These are phyloP conservation scores for Alternaria dauci DNA, from an alignment of 2,329 filamentous ascomycete genomes.

Conservation along the genomic window DNA sequence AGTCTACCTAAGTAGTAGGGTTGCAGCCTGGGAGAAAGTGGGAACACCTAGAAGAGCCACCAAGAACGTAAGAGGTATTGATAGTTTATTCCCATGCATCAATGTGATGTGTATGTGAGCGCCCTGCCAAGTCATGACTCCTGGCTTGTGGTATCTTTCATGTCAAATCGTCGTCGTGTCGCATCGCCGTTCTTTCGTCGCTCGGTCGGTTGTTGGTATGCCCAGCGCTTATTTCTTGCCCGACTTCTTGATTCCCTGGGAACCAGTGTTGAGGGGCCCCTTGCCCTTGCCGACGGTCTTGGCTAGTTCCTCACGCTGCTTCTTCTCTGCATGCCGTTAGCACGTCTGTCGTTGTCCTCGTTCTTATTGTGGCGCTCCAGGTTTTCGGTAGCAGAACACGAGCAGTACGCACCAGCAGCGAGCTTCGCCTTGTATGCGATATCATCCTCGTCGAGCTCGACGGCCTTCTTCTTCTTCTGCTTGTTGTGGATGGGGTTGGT, in stretches of 20 bases:
- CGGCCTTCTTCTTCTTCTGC: conserved; percentile 78
- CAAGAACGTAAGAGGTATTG: neutral
- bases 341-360: neutral
- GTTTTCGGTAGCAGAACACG: neutral
- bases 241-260: conserved; percentile 96
- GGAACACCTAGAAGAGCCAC: neutral
- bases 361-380: neutral
- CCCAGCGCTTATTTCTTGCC: conserved; percentile 79
- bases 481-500: conserved; percentile 71
- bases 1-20: neutral
- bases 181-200: conserved; percentile 1
- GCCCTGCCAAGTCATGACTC: conserved; percentile 33
- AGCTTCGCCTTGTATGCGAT: conserved; percentile 84
- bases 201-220: neutral
- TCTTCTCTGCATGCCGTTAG: conserved; percentile 58
- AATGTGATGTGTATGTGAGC: conserved; percentile 25
- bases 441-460: conserved; percentile 88
- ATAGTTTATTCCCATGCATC: conserved; percentile 29
- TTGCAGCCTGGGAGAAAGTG: neutral
- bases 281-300: conserved; percentile 79
- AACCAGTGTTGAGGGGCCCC: conserved; percentile 83
- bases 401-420: conserved; percentile 73
- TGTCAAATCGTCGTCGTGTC: conserved; percentile 26
- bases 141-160: conserved; percentile 40
- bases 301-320: conserved; percentile 72